phyloP scores from a whole-genome alignment of 2,329 filamentous ascomycete genomes.

The Colletotrichum musae region DNA sequence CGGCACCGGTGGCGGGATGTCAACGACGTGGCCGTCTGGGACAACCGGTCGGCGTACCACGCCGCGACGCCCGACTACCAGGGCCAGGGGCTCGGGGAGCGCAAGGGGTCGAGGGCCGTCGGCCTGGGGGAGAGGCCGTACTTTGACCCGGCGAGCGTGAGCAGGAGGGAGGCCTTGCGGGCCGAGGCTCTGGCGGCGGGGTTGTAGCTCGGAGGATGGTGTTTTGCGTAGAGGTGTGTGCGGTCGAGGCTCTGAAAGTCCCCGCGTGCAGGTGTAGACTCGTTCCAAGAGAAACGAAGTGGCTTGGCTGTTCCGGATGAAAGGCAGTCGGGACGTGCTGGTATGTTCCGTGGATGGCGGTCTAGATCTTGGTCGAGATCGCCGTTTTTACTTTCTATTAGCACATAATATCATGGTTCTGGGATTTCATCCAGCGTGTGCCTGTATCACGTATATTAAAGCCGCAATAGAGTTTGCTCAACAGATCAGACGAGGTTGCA shows the following conservation, averaged over 20 bases:
- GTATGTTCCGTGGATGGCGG: no score
- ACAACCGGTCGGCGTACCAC: conserved; percentile 70
- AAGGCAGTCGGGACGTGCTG: no score
- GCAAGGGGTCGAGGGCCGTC: conserved; percentile 65
- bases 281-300: no score
- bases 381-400: no score
- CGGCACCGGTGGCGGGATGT: conserved; percentile 59
- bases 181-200: conserved; percentile 17
- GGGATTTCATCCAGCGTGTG: no score
- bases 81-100: conserved; percentile 59
- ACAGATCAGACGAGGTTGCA: no score
- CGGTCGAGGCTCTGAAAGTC: background rate
- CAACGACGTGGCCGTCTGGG: conserved; percentile 70
- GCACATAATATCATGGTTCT: no score
- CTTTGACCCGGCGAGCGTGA: conserved; percentile 61
- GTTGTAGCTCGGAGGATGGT: background rate
- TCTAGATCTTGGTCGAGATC: no score
- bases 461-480: no score
- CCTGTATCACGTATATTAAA: no score
- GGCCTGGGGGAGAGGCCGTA: conserved; percentile 69
- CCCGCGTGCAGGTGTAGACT: no score
- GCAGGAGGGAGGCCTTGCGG: conserved; percentile 41
- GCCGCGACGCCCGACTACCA: conserved; percentile 68
- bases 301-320: no score
- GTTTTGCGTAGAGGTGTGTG: background rate